Evolutionary conservation across 2,329 filamentous ascomycete genomes (phyloP).

Genomic region (Coleophoma cylindrospora): DNA sequence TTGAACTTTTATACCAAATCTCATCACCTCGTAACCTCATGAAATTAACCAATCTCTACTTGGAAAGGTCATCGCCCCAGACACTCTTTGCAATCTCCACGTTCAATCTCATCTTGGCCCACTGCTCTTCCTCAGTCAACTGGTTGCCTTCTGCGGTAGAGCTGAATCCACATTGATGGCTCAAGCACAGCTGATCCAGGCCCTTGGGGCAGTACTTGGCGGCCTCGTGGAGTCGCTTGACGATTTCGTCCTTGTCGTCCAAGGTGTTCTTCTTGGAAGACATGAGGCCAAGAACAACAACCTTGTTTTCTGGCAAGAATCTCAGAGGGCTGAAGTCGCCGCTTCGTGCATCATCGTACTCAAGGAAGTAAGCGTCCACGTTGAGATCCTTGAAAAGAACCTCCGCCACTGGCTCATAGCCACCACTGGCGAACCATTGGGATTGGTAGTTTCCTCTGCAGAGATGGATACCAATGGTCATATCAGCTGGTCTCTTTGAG

Average conservation of each 20-base stretch:
- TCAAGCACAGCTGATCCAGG: slow-evolving; percentile 60
- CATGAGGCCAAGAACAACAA: slow-evolving; percentile 58
- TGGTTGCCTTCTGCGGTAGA: slow-evolving; percentile 59
- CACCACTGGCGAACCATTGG: slow-evolving; percentile 59
- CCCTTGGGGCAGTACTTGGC: slow-evolving; percentile 67
- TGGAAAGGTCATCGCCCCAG: neutral
- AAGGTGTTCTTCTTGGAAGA: slow-evolving; percentile 56
- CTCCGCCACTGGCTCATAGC: slow-evolving; percentile 60
- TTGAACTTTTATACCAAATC: no score
- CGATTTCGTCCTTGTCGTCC: slow-evolving; percentile 59
- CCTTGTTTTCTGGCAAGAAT: slow-evolving; percentile 53
- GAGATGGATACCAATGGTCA: slow-evolving; percentile 72
- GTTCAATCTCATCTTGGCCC: neutral
- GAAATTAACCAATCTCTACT: neutral
- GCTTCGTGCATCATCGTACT: slow-evolving; percentile 60
- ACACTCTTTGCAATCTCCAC: slow-evolving; percentile 1
- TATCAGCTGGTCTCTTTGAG: slow-evolving; percentile 56
- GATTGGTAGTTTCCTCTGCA: slow-evolving; percentile 64
- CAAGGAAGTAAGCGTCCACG: slow-evolving; percentile 62
- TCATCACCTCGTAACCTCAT: no score
- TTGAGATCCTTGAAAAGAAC: slow-evolving; percentile 59
- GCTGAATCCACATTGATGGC: slow-evolving; percentile 68
- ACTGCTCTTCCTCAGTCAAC: neutral
- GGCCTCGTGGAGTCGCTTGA: slow-evolving; percentile 49
- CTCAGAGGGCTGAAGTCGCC: slow-evolving; percentile 61